Evolutionary conservation across 352 stramenopile genomes (phyloP), one percentile per base, ranked within the genome.

Genomic region (Globisporangium paddicum): DNA sequence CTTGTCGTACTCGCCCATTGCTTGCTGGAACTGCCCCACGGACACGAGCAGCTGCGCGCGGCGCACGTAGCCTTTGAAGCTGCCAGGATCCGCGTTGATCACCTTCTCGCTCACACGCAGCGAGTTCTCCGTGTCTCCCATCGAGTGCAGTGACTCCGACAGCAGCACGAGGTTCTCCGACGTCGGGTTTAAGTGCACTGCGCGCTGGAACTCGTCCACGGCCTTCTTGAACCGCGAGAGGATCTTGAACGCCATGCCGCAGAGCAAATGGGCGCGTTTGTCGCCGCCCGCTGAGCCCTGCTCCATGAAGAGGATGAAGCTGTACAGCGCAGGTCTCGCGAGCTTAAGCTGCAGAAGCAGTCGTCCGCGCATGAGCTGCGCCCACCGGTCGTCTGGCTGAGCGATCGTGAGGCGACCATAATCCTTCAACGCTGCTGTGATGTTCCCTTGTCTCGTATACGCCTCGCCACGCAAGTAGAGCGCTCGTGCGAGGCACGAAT

Each of bases 111-210:
- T 93, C 49, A 89, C 72, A 13, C 79, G 72, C 52, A 90, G 55
- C 55, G 82, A 88, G 59, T 89, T 89, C 54, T 88, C 80, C 19
- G 82, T 93, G 59, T 93, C 82, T 18, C 82, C 82, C 53, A 90
- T 73, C 11, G 82, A 90, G 55, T 93, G 82, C 2, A 93, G 59
- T 23, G 82, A 87, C 62, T 93, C 82, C 8, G 82, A 93, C 0
- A 93, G 61, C 46, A 93, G 38, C 21, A 89, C 78, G n/a, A 93
- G 66, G 49, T 93, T 93, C 32, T 87, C 82, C 7, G 72, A 78
- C 3, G 72, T 89, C 35, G 80, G 82, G 38, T 86, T 79, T 3
- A 85, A 62, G 14, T 70, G 58, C 23, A 82, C 82, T 1, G 78
- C 80, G 23, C 66, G 72, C 53, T 90, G 75, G 47, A 93, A 90